Base-by-base conservation (phyloP, 148 eudicot genomes). In the Gaultheria prostrata region DNA sequence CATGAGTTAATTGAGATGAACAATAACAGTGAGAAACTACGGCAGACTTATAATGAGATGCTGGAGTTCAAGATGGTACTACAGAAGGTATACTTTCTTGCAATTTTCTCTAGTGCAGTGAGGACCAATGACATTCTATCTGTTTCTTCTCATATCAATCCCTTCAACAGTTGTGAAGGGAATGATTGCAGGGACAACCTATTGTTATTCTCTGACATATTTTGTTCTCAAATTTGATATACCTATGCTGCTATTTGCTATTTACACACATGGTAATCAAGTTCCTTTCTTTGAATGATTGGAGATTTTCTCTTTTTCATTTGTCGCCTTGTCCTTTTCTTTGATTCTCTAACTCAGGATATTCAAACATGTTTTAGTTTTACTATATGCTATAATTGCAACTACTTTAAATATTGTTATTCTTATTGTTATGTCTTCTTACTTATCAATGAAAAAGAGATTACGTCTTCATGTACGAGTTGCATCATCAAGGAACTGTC, bases 1-100 rank as follows among this genome's bases (percentile, higher is more conserved):
- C 95, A 90, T 72, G 99, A 95, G 92, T 90, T 97, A 46, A 93
- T 91, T 82, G 99, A 97, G 88, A 93, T 92, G 94, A 97, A 94
- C 88, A 82, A 90, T 70, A 97, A 97, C 83, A 92, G 93, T 57
- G 99, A 97, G 88, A 97, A 94, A 88, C 87, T 97, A 83, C 86
- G 70, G 82, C 94, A 92, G 82, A 88, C 98, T 0, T 97, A 91
- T 79, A 97, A 95, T 82, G 99, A 97, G 91, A 91, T 97, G 85
- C 87, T 93, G 35, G 99, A 97, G 88, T 97, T 97, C 83, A 97
- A 92, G 90, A 93, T 97, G 94, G 99, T 97, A 59, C 78, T 97
- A 86, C 94, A 90, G 88, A 93, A 94, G 99, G 99, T 97, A 91
- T 53, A 78, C 43, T 76, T 80, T 83, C 73, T 71, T 80, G 49